A percentile compares a stretch with the other conserved stretches of the same genome.
phyloP scores from a whole-genome alignment of 352 stramenopile species.

The Phytophthora pini region DNA sequence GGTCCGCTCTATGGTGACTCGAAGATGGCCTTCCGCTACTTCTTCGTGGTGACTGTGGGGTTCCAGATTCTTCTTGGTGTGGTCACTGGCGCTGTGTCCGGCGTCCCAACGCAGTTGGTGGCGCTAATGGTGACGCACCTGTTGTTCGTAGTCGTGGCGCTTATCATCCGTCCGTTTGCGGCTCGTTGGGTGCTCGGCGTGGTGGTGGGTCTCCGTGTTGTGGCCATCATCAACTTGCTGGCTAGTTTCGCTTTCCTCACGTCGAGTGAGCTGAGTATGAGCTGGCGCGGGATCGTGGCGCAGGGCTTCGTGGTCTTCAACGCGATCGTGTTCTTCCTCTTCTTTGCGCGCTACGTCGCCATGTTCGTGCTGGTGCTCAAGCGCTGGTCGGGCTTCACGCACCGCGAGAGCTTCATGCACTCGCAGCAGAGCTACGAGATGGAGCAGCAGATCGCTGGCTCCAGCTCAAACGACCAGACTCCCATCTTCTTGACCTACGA shows the following conservation, averaged over 20 bases:
- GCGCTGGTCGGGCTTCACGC: constrained; percentile 50
- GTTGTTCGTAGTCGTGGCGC: constrained; percentile 53
- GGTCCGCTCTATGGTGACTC: constrained; percentile 67
- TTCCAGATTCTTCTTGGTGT: constrained; percentile 62
- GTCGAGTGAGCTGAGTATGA: constrained; percentile 45
- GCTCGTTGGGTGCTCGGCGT: constrained; percentile 42
- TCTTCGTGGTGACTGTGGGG: constrained; percentile 58
- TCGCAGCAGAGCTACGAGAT: constrained; percentile 30
- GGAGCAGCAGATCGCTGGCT: constrained; percentile 20
- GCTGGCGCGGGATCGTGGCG: constrained; percentile 46
- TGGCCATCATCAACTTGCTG: constrained; percentile 62
- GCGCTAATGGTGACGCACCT: constrained; percentile 57
- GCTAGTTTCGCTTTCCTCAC: constrained; percentile 66
- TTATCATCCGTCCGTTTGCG: constrained; percentile 62
- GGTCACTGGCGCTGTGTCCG: constrained; percentile 54
- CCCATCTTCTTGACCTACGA: constrained; percentile 36
- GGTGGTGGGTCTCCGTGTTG: constrained; percentile 44
- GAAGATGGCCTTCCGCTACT: constrained; percentile 63
- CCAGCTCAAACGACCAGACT: constrained; percentile 13
- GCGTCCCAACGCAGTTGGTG: constrained; percentile 58
- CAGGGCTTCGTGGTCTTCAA: constrained; percentile 69
- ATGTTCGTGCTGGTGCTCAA: constrained; percentile 62
- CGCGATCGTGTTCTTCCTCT: constrained; percentile 56
- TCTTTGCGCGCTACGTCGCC: constrained; percentile 65
- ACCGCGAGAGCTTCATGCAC: constrained; percentile 33